These are phyloP conservation scores for Ramaria sp. DNA, from an alignment of 768 basidiomycete genomes.

Conservation along the genomic window DNA sequence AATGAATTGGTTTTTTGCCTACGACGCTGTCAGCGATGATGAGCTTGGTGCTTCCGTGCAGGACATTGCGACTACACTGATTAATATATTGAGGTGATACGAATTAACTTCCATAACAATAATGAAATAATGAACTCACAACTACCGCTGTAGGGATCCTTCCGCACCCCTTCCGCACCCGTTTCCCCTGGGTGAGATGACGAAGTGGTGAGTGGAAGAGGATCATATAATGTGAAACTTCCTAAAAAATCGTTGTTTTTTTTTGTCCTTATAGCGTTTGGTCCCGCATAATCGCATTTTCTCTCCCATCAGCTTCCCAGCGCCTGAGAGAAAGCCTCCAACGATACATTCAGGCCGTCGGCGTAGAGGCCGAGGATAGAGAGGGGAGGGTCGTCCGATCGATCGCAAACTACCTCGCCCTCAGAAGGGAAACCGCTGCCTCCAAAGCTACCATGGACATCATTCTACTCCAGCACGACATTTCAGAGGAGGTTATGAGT, in stretches of 20 bases:
- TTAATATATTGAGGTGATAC: not conserved
- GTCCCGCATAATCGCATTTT: not conserved
- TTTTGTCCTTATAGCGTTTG: not conserved
- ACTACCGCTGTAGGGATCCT: not conserved
- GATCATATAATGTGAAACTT: not conserved
- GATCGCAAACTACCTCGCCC: slow-evolving; percentile 2
- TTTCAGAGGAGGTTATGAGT: not conserved
- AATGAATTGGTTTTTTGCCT: slow-evolving; percentile 1
- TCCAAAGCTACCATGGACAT: not conserved
- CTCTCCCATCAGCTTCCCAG: not conserved
- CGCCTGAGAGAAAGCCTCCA: not conserved
- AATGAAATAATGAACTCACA: not conserved
- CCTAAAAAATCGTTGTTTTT: not conserved
- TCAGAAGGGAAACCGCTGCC: not conserved
- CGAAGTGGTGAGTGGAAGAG: not conserved
- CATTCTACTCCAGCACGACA: not conserved
- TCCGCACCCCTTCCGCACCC: not conserved
- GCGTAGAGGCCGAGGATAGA: slow-evolving; percentile 4
- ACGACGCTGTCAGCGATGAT: slow-evolving; percentile 1
- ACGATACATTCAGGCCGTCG: not conserved
- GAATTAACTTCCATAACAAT: not conserved
- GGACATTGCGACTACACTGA: not conserved
- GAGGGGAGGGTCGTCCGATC: not conserved
- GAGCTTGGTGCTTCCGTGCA: not conserved
- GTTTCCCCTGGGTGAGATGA: not conserved